Base-by-base conservation (phyloP, 768 basidiomycete species). In the Lentinula boryana region DNA sequence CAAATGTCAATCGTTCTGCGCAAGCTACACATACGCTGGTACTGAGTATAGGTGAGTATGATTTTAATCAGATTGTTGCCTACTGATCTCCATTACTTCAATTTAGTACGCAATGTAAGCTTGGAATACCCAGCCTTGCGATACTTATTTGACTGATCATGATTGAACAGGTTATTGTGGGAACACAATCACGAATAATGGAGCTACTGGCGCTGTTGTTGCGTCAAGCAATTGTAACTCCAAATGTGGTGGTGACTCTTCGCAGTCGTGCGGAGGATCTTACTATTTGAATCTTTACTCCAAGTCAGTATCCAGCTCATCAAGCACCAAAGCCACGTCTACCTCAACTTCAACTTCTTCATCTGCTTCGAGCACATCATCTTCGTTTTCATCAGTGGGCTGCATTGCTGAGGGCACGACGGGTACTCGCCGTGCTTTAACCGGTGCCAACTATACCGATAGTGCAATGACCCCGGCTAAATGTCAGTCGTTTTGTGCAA, bases 341-440 rank as follows among this genome's bases (percentile, higher is more conserved):
- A 27, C 27, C 27, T 27, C 27, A 27, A 27, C 27, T 27, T 27
- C 27, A 27, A 27, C 27, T 27, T 27, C 27, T 27, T 27, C 27
- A 27, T 3, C 27, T 27, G 27, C 27, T 1, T 27, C 27, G 4
- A 18, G n/a, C 9, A 35, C 52, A 9, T 35, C 52, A 15, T 35
- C 27, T 54, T 5, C n/a, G 48, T 48, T 35, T 21, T 13, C 21
- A 13, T 35, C 56, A 10, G 43, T 49, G 9, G 75, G 74, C 44
- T 75, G 74, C 46, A 65, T 72, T 6, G 71, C 70, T 16, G 74
- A 74, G 46, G 74, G 72, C 5, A 72, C 71, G 2, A 64, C 63
- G 18, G 70, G 73, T 16, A 21, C 57, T 2, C 46, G 57, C 13
- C 73, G 73, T 9, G 68, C 74, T 15, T 68, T 75, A 40, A 72